Conservation (phyloP, 2,329 filamentous ascomycete genomes). For the Cladophialophora carrionii region DNA sequence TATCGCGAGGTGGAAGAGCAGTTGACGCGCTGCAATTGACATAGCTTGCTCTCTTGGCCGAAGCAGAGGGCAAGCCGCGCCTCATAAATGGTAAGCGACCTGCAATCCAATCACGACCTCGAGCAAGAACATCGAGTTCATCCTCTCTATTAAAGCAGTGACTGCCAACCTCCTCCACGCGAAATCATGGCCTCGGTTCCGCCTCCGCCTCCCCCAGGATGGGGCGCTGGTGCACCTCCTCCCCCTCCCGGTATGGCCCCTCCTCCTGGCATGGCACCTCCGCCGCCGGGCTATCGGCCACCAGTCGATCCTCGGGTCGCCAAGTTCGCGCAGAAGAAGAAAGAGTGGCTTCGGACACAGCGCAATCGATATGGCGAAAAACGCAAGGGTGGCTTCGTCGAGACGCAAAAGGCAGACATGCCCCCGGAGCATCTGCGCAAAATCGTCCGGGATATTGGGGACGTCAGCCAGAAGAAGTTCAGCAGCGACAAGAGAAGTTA, state of each 20-base stretch:
- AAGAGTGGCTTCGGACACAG: constrained; percentile 92
- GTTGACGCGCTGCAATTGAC: constrained; percentile 10
- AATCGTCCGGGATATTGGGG: constrained; percentile 97
- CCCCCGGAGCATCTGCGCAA: constrained; percentile 97
- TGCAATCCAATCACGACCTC: constrained; percentile 17
- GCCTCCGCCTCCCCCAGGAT: constrained; percentile 70
- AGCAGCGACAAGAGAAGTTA: constrained; percentile 98
- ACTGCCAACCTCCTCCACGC: constrained; percentile 18
- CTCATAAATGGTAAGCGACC: constrained; percentile 37
- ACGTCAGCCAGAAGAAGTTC: constrained; percentile 99
- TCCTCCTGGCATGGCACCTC: constrained; percentile 65
- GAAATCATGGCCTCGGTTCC: constrained; percentile 62
- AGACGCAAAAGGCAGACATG: constrained; percentile 98
- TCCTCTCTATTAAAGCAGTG: constrained; percentile 32
- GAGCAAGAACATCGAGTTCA: constrained; percentile 30
- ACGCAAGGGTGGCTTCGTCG: constrained; percentile 91
- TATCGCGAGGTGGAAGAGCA: constrained; percentile 3
- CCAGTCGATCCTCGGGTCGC: constrained; percentile 80
- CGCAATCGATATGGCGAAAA: constrained; percentile 95
- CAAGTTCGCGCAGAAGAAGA: constrained; percentile 98
- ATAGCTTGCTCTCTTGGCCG: constrained; percentile 19
- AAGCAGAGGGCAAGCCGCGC: constrained; percentile 20
- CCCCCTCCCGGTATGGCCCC: constrained; percentile 62
- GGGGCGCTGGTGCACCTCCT: constrained; percentile 58
- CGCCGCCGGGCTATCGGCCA: constrained; percentile 82